Conservation (phyloP, 2,329 filamentous ascomycete species). For the Leptoxyphium fumago region DNA sequence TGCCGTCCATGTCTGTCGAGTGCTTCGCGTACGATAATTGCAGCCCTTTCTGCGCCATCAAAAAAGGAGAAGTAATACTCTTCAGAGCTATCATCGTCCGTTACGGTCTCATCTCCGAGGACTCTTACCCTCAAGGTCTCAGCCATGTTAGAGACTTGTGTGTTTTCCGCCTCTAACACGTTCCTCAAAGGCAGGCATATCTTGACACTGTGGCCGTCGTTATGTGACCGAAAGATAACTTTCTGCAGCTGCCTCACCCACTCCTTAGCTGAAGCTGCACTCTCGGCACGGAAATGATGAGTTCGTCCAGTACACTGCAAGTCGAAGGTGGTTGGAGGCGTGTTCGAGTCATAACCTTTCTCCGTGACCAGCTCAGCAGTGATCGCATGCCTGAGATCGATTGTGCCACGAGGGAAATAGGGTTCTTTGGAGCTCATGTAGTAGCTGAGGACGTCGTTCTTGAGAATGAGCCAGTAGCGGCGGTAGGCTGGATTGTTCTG, state of each 20-base stretch:
- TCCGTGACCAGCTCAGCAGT: slow-evolving; percentile 50
- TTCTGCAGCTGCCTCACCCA: slow-evolving; percentile 92
- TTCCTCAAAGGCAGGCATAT: slow-evolving; percentile 82
- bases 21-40: slow-evolving; percentile 60
- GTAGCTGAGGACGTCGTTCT: slow-evolving; percentile 84
- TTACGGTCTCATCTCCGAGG: slow-evolving; percentile 56
- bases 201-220: slow-evolving; percentile 93
- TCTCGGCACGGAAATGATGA: slow-evolving; percentile 83
- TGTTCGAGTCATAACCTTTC: slow-evolving; percentile 37
- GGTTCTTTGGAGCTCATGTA: slow-evolving; percentile 70
- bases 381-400: slow-evolving; percentile 83
- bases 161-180: slow-evolving; percentile 84
- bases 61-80: slow-evolving; percentile 99
- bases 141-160: slow-evolving; percentile 76
- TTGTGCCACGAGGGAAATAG: slow-evolving; percentile 83
- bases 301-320: slow-evolving; percentile 40
- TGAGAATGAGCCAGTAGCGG: slow-evolving; percentile 85
- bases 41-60: slow-evolving; percentile 66
- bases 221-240: slow-evolving; percentile 89
- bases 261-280: slow-evolving; percentile 73
- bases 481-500: slow-evolving; percentile 77
- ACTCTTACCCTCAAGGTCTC: slow-evolving; percentile 90
- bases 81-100: slow-evolving; percentile 82
- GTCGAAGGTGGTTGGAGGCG: slow-evolving; percentile 67
- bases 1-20: slow-evolving; percentile 22